These are phyloP conservation scores for Fragaria vesca DNA, from an alignment of 306 rosid genomes.

Conservation along the genomic window DNA sequence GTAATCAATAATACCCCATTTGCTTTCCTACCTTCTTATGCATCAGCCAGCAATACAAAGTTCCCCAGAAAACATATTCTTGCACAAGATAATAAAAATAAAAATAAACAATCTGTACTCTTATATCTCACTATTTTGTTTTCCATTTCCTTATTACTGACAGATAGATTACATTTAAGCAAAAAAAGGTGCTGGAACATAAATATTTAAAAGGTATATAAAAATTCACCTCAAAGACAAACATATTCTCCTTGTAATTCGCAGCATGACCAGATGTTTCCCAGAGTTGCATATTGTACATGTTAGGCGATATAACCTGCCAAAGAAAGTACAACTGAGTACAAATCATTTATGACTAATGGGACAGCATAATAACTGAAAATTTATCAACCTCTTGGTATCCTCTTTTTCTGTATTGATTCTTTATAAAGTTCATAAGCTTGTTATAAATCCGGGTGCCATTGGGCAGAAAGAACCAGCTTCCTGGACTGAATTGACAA, in stretches of 20 bases:
- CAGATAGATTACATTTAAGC: neutral
- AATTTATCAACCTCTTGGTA: conserved; percentile 73
- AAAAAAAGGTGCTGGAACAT: neutral
- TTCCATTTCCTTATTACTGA: neutral
- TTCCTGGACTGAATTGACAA: conserved; percentile 75
- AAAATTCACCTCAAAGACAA: conserved; percentile 75
- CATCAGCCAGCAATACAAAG: neutral
- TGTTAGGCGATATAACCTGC: conserved; percentile 90
- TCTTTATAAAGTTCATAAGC: conserved; percentile 66
- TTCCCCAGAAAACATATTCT: neutral
- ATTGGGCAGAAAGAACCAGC: conserved; percentile 96
- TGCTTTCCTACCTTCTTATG: neutral
- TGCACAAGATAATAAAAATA: neutral
- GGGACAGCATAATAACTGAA: conserved; percentile 19
- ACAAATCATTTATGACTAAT: neutral
- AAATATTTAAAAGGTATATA: neutral
- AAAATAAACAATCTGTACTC: neutral
- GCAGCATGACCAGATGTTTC: conserved; percentile 95
- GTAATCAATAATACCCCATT: neutral
- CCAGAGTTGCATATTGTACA: conserved; percentile 95
- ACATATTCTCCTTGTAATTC: conserved; percentile 91
- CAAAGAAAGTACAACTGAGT: conserved; percentile 31
- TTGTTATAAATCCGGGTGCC: conserved; percentile 84
- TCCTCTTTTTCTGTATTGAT: conserved; percentile 80
- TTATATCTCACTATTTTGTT: neutral